Percentiles rank a stretch among this genome's conserved stretches.
phyloP scores from a whole-genome alignment of 345 rosid species.

The Populus simonii region DNA sequence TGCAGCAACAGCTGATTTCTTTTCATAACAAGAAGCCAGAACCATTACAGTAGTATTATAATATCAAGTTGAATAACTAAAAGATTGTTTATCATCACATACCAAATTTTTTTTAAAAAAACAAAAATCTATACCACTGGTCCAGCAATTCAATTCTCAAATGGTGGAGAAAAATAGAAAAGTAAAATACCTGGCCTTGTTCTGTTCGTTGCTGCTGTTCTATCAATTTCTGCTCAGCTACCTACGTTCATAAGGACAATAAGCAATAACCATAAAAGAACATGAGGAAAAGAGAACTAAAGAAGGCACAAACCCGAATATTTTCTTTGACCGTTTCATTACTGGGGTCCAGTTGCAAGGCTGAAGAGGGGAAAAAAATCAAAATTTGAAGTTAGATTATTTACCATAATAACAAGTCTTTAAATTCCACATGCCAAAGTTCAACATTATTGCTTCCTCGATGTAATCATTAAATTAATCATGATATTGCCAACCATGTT shows the following conservation, averaged over 20 bases:
- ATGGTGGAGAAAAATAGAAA: not conserved
- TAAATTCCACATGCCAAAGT: not conserved
- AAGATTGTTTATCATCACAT: too few species aligned
- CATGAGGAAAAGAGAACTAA: not conserved
- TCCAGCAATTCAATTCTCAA: slow-evolving; percentile 6
- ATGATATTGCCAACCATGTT: not conserved
- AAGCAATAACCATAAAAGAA: not conserved
- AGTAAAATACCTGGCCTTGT: slow-evolving; percentile 46
- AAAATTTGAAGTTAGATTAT: slow-evolving; percentile 7
- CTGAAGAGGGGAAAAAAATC: slow-evolving; percentile 37
- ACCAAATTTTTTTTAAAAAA: too few species aligned
- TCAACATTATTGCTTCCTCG: not conserved
- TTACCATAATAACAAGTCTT: not conserved
- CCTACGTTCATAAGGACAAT: slow-evolving; percentile 36
- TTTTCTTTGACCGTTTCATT: slow-evolving; percentile 73
- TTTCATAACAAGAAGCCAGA: not conserved
- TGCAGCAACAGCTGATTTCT: not conserved
- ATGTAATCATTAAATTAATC: not conserved
- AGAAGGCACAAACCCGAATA: slow-evolving; percentile 46
- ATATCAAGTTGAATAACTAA: not conserved
- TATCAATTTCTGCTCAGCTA: slow-evolving; percentile 64
- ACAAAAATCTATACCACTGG: not conserved
- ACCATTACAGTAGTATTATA: not conserved
- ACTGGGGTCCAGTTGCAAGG: slow-evolving; percentile 73
- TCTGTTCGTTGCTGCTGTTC: slow-evolving; percentile 51